Conservation (phyloP, 495 filamentous ascomycete genomes). For the Aspergillus taichungensis region DNA sequence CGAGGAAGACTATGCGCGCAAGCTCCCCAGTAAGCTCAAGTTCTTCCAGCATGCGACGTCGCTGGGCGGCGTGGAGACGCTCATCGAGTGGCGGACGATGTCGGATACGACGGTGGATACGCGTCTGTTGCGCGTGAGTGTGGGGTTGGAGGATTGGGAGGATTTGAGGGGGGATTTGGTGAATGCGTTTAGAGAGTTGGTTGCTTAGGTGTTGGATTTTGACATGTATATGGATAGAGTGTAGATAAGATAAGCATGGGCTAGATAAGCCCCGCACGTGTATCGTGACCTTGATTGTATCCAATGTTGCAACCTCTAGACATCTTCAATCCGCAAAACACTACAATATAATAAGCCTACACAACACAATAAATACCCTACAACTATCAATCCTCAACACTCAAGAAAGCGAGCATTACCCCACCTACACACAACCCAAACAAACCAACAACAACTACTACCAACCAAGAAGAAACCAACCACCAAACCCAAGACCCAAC, state of each 20-base stretch:
- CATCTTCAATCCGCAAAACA: no score
- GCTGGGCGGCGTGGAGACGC: constrained; percentile 84
- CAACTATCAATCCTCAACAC: not conserved
- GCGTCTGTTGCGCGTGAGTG: constrained; percentile 67
- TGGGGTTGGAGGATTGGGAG: constrained; percentile 81
- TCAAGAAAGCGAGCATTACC: not conserved
- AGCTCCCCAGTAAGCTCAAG: constrained; percentile 64
- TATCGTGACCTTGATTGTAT: no score
- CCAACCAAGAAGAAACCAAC: constrained; percentile 2
- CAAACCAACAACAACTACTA: not conserved
- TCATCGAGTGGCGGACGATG: constrained; percentile 71
- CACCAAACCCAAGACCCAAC: not conserved
- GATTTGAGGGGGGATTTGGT: constrained; percentile 73
- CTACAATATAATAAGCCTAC: not conserved
- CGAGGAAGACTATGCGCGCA: constrained; percentile 48
- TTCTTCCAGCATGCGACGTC: constrained; percentile 94
- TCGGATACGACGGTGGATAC: constrained; percentile 65
- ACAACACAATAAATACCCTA: not conserved
- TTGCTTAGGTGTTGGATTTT: not conserved
- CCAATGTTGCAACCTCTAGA: no score
- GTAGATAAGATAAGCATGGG: no score
- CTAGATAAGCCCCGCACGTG: no score
- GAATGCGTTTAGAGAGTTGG: constrained; percentile 46
- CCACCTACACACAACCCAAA: not conserved
- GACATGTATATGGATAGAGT: no score